These are phyloP conservation scores for Suillus fuscotomentosus DNA, from an alignment of 768 basidiomycete genomes.

Conservation along the genomic window DNA sequence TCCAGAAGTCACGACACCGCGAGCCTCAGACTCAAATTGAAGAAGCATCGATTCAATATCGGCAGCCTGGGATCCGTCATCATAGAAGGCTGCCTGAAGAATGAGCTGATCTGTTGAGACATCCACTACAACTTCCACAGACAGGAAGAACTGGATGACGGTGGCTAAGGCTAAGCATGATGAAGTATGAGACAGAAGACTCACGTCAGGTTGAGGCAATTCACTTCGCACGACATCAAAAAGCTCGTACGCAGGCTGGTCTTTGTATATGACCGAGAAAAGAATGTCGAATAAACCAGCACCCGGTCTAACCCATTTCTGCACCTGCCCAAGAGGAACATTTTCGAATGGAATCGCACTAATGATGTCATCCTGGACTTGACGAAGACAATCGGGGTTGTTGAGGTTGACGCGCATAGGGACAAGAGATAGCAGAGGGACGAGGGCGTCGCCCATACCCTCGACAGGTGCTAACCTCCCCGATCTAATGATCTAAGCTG, in stretches of 20 bases:
- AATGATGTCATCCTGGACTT: constrained; percentile 27
- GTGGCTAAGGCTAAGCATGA: background rate
- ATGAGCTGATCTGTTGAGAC: constrained; percentile 14
- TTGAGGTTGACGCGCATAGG: constrained; percentile 24
- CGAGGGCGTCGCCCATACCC: constrained; percentile 20
- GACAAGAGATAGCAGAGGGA: constrained; percentile 27
- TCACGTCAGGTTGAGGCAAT: constrained; percentile 31
- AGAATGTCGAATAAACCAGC: constrained; percentile 27
- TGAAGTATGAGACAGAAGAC: constrained; percentile 2
- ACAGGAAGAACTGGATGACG: constrained; percentile 20
- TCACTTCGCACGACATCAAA: constrained; percentile 29
- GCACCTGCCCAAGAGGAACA: constrained; percentile 28
- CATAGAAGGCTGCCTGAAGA: constrained; percentile 22
- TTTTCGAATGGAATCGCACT: constrained; percentile 28
- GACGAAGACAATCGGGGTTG: constrained; percentile 15
- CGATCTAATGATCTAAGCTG: constrained; percentile 28
- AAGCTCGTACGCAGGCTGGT: constrained; percentile 15
- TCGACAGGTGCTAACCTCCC: constrained; percentile 28
- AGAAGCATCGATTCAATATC: constrained; percentile 21
- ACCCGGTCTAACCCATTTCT: constrained; percentile 28
- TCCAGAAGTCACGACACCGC: constrained; percentile 13
- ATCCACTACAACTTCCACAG: constrained; percentile 26
- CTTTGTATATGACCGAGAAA: constrained; percentile 29
- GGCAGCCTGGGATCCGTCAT: constrained; percentile 13
- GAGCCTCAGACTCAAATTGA: constrained; percentile 25